Evolutionary conservation across 257 asterid genomes (phyloP), one percentile per base, ranked within the genome.

Genomic region (Nicotiana knightiana): DNA sequence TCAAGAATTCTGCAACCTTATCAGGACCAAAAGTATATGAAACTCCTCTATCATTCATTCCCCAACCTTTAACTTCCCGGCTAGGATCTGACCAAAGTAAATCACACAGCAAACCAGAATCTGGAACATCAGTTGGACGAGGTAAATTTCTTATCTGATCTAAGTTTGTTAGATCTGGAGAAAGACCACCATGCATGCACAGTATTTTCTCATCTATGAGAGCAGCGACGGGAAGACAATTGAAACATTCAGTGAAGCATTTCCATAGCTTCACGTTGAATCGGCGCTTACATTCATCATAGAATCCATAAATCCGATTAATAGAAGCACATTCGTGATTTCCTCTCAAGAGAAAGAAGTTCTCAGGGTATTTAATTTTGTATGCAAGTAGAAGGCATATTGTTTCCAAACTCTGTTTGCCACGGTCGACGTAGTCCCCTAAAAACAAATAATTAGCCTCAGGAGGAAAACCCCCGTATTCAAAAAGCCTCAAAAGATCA

Each of bases 131-230:
- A 85, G 89, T 84, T 81, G 96, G 96, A 67, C 93, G 96, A 82
- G 91, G 77, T 84, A 90, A 84, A 84, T 83, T 91, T 85, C 96
- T 88, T 84, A 91, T 91, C 84, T 89, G 93, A 83, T 91, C 93
- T 81, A 91, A 85, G 84, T 91, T 79, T 53, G 93, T 89, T 54
- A 91, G 88, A 67, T 91, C 95, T 10, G 96, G 96, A 85, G 96
- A 91, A 82, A 91, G 93, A 86, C 96, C 96, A 37, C 96, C 96
- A 80, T 92, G 96, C 96, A 91, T 91, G 85, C 96, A 91, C 80
- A 91, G 93, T 77, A 91, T 91, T 84, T 91, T 91, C 83, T 90
- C 96, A 81, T 91, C 96, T 83, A 91, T 90, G 85, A 91, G 88
- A 80, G 92, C 96, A 73, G 96, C 93, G 83, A 91, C 96, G 32